Percentiles rank a stretch among this genome's conserved stretches.
phyloP scores from a whole-genome alignment of 148 eudicot genomes.

The Rhododendron vialii region DNA sequence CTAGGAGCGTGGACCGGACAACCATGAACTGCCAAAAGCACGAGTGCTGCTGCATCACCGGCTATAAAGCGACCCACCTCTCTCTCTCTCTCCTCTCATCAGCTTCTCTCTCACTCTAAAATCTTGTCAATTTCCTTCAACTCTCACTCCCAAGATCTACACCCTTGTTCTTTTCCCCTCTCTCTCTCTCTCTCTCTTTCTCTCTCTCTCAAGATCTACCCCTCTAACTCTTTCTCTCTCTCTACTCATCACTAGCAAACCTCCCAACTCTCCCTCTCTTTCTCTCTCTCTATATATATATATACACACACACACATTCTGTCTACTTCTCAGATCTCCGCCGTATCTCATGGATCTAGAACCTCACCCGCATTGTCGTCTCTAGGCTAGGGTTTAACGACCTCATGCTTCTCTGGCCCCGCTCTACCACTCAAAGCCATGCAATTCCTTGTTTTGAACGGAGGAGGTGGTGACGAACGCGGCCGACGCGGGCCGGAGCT shows the following conservation, averaged over 20 bases:
- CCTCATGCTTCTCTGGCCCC: background rate
- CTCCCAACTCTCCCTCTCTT: background rate
- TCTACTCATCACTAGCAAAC: background rate
- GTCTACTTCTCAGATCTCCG: slow-evolving; percentile 1
- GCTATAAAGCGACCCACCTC: slow-evolving; percentile 6
- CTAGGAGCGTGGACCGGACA: slow-evolving; percentile 7
- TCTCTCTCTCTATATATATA: background rate
- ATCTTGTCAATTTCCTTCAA: background rate
- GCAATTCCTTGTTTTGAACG: background rate
- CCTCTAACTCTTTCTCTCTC: background rate
- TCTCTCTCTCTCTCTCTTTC: background rate
- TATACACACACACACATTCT: background rate
- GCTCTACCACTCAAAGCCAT: background rate
- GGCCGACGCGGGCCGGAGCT: background rate
- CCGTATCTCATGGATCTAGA: slow-evolving; percentile 5
- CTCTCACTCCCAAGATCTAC: slow-evolving; percentile 10
- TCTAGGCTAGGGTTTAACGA: background rate
- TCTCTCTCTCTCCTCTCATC: background rate
- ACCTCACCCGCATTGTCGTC: slow-evolving; percentile 12
- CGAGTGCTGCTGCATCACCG: slow-evolving; percentile 4
- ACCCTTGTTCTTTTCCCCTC: too few relatives aligned
- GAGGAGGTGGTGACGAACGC: background rate
- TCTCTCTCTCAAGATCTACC: background rate
- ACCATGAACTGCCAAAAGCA: background rate
- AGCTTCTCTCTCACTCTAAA: background rate